Evolutionary conservation across 176 grass and related monocot species (phyloP).

Genomic region (Tillandsia leiboldiana): DNA sequence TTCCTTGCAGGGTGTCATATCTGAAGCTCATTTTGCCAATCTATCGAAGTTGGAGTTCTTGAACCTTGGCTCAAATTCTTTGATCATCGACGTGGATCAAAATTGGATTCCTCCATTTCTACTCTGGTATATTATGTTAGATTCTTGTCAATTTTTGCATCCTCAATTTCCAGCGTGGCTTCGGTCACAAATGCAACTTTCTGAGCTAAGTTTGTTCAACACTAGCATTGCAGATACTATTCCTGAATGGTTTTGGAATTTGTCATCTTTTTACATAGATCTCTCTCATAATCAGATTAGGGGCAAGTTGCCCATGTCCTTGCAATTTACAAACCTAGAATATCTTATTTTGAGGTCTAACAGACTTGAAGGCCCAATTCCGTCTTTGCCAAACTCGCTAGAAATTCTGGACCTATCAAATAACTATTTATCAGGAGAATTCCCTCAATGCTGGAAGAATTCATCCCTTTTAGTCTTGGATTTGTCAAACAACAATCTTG

Average conservation of each 20-base stretch:
- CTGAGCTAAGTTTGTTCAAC: slow-evolving; percentile 14
- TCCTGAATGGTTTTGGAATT: slow-evolving; percentile 30
- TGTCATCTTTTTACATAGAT: not conserved
- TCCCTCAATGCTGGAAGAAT: too few species aligned
- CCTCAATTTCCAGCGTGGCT: slow-evolving; percentile 28
- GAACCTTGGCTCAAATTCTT: too few species aligned
- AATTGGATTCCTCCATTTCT: slow-evolving; percentile 24
- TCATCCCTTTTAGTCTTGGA: too few species aligned
- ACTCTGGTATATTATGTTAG: not conserved
- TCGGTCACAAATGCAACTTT: not conserved
- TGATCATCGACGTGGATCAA: too few species aligned
- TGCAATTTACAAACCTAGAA: not conserved
- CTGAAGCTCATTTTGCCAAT: too few species aligned
- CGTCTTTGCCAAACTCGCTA: slow-evolving; percentile 7
- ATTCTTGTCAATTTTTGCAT: not conserved
- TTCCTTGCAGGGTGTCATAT: too few species aligned
- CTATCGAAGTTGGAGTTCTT: not conserved
- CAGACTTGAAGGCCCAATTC: slow-evolving; percentile 16
- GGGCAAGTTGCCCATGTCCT: not conserved
- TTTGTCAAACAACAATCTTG: too few species aligned
- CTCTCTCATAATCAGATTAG: slow-evolving; percentile 21
- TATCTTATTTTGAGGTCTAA: slow-evolving; percentile 21
- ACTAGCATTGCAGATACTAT: slow-evolving; percentile 17
- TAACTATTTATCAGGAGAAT: too few species aligned
- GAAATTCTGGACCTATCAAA: too few species aligned